Percentiles rank a stretch among this genome's conserved stretches.
Conservation (phyloP, 371 early-diverging fungal genomes). For the Mucor irregularis region DNA sequence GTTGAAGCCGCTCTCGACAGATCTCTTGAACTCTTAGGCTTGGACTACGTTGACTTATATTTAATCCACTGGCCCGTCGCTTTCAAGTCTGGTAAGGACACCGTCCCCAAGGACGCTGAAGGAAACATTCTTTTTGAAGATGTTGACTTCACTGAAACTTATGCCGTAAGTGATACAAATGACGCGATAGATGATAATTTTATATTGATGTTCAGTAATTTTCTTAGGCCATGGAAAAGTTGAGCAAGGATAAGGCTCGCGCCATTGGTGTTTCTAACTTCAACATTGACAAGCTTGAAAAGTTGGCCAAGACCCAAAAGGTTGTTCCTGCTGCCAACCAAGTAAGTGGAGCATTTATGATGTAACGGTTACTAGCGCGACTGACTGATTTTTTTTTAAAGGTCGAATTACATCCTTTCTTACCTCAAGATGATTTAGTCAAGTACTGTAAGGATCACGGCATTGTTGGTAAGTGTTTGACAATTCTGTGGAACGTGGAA, state of each 20-base stretch:
- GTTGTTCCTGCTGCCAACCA: slow-evolving; percentile 53
- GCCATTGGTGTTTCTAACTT: slow-evolving; percentile 46
- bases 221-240: slow-evolving; percentile 70
- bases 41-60: slow-evolving; percentile 75
- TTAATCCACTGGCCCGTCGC: slow-evolving; percentile 57
- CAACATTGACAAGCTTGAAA: slow-evolving; percentile 31
- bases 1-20: slow-evolving; percentile 46
- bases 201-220: no score
- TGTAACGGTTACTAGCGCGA: background rate
- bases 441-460: slow-evolving; percentile 38
- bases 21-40: slow-evolving; percentile 57
- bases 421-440: slow-evolving; percentile 47
- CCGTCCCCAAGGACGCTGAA: slow-evolving; percentile 34
- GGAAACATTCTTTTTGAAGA: slow-evolving; percentile 22
- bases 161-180: slow-evolving; percentile 35
- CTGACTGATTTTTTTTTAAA: slow-evolving; percentile 32
- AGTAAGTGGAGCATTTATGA: slow-evolving; percentile 14
- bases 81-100: slow-evolving; percentile 25
- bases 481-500: no score
- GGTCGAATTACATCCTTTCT: slow-evolving; percentile 63
- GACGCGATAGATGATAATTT: background rate
- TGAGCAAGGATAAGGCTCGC: slow-evolving; percentile 53
- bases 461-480: slow-evolving; percentile 24
- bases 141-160: slow-evolving; percentile 44
- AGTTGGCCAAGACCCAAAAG: slow-evolving; percentile 36